These are phyloP conservation scores for Monosporascus sp. DNA, from an alignment of 2,329 filamentous ascomycete species.

Conservation along the genomic window DNA sequence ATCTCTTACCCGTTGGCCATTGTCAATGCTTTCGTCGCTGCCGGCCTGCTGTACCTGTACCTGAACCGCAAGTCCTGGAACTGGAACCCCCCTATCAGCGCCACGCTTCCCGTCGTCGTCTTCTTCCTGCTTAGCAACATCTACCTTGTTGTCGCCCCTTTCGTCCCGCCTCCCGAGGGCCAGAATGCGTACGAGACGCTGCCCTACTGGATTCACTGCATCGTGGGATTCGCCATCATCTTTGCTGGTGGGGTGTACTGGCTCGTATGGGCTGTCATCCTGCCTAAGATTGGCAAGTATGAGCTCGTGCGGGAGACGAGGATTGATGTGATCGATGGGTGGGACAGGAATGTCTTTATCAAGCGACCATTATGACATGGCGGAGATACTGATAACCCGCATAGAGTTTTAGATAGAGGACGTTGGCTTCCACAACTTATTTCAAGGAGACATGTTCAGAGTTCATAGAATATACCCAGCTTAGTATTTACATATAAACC, in stretches of 20 bases:
- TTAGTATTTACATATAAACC: too few species aligned
- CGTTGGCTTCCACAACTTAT: too few species aligned
- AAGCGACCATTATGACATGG: neutral
- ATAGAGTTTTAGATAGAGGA: too few species aligned
- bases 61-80: constrained; percentile 40
- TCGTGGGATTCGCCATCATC: constrained; percentile 48
- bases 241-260: constrained; percentile 48
- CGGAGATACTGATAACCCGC: too few species aligned
- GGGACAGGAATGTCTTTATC: neutral
- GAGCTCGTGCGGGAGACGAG: constrained; percentile 40
- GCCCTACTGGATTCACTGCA: constrained; percentile 51
- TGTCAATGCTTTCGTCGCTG: constrained; percentile 48
- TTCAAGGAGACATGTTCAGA: too few species aligned
- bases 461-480: too few species aligned
- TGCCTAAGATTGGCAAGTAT: constrained; percentile 45
- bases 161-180: constrained; percentile 46
- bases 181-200: constrained; percentile 42
- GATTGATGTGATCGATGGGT: constrained; percentile 20
- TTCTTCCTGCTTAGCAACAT: constrained; percentile 46
- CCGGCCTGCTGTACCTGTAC: constrained; percentile 47
- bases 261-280: constrained; percentile 45
- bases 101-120: constrained; percentile 40
- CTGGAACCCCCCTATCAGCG: constrained; percentile 50
- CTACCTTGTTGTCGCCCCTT: constrained; percentile 48
- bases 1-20: constrained; percentile 49